phyloP scores from a whole-genome alignment of 2,329 filamentous ascomycete species.

The Gnomoniopsis smithogilvyi region DNA sequence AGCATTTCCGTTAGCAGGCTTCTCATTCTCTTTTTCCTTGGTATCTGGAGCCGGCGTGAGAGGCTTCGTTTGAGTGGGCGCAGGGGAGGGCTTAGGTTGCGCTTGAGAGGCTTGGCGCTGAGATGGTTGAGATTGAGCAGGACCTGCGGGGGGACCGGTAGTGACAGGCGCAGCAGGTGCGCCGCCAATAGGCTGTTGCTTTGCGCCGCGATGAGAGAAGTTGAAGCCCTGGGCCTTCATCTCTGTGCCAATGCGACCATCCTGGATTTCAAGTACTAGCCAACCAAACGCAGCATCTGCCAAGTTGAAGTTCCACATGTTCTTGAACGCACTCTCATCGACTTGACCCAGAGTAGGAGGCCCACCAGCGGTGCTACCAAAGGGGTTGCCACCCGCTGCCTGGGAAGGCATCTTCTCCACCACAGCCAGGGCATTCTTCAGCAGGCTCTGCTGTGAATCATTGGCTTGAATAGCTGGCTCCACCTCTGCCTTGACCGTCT shows the following conservation, averaged over 20 bases:
- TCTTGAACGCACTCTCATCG: constrained; percentile 99
- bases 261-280: constrained; percentile 90
- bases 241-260: constrained; percentile 93
- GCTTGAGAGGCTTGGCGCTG: constrained; percentile 37
- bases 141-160: constrained; percentile 33
- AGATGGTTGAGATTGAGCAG: constrained; percentile 26
- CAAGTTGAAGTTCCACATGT: constrained; percentile 99
- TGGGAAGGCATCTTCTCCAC: constrained; percentile 98
- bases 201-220: constrained; percentile 91
- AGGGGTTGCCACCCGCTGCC: constrained; percentile 93
- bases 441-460: constrained; percentile 85
- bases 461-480: constrained; percentile 93
- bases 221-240: constrained; percentile 99
- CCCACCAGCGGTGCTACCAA: constrained; percentile 78
- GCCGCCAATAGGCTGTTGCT: constrained; percentile 55
- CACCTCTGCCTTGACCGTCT: constrained; percentile 94
- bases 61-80: constrained; percentile 34
- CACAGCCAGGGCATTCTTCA: constrained; percentile 86
- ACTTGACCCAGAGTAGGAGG: constrained; percentile 78
- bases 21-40: constrained; percentile 56
- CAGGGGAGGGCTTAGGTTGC: constrained; percentile 39
- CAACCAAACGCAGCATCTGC: constrained; percentile 97
- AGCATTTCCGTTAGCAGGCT: constrained; percentile 52
- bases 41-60: constrained; percentile 49
- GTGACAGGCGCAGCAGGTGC: constrained; percentile 29